phyloP scores from a whole-genome alignment of 1,139 yeast species.

The Pichia sp. region DNA sequence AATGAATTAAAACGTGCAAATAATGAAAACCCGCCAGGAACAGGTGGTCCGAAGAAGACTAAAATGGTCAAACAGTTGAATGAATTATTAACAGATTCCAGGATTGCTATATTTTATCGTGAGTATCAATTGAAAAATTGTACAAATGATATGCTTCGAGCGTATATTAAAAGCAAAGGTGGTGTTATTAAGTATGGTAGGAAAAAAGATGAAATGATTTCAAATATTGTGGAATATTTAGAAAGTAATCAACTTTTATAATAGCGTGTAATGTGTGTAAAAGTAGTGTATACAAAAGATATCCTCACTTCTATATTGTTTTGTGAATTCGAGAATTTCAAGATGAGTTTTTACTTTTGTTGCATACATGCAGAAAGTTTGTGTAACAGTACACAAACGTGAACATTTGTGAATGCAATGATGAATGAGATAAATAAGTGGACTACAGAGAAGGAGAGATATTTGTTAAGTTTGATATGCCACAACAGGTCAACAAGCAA shows the following conservation, averaged over 20 bases:
- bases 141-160: conserved; percentile 31
- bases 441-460: conserved; percentile 17
- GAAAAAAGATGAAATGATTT: conserved; percentile 39
- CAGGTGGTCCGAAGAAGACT: conserved; percentile 17
- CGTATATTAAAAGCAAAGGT: conserved; percentile 34
- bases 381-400: too few species aligned
- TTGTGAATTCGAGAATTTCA: neutral
- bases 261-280: neutral
- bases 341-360: neutral
- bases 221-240: conserved; percentile 32
- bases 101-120: conserved; percentile 32
- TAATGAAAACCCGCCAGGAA: conserved; percentile 5
- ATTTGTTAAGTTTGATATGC: conserved; percentile 21
- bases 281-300: too few species aligned
- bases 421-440: conserved; percentile 3
- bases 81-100: conserved; percentile 30
- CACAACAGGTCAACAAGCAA: conserved; percentile 26
- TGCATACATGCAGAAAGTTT: too few species aligned
- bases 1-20: conserved; percentile 14
- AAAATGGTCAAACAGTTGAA: conserved; percentile 5
- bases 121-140: conserved; percentile 5
- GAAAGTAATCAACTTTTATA: neutral
- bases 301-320: too few species aligned
- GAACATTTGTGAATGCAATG: too few species aligned
- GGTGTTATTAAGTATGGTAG: conserved; percentile 33